phyloP scores from a whole-genome alignment of 1,139 yeast species.

The Trichomonascaceae sp. region DNA sequence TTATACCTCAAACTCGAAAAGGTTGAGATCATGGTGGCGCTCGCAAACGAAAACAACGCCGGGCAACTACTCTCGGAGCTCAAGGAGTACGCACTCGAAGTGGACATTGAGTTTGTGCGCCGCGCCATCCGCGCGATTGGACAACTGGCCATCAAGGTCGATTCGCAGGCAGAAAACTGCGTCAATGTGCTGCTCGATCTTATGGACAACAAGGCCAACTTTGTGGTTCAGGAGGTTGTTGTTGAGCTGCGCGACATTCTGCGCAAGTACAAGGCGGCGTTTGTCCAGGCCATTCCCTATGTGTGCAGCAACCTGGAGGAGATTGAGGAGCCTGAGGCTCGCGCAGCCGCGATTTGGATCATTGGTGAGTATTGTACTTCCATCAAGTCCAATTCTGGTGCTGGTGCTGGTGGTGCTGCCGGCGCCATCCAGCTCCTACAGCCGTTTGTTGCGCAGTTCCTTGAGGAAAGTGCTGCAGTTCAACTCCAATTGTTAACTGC shows the following conservation, averaged over 20 bases:
- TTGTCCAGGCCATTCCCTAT: slow-evolving; percentile 58
- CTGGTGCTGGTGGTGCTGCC: slow-evolving; percentile 51
- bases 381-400: no score
- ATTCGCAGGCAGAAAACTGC: slow-evolving; percentile 48
- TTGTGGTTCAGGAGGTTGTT: slow-evolving; percentile 68
- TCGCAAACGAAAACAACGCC: slow-evolving; percentile 62
- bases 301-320: slow-evolving; percentile 48
- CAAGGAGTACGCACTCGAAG: slow-evolving; percentile 86
- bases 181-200: slow-evolving; percentile 64
- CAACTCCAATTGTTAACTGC: slow-evolving; percentile 71
- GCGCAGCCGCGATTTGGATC: slow-evolving; percentile 76
- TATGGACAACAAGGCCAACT: slow-evolving; percentile 63
- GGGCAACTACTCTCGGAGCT: slow-evolving; percentile 67
- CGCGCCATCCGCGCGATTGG: slow-evolving; percentile 77
- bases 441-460: slow-evolving; percentile 42
- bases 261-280: slow-evolving; percentile 57
- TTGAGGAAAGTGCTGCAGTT: slow-evolving; percentile 59
- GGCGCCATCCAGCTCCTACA: slow-evolving; percentile 27
- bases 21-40: slow-evolving; percentile 75
- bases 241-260: slow-evolving; percentile 63
- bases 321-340: slow-evolving; percentile 47
- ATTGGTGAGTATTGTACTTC: slow-evolving; percentile 53
- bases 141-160: slow-evolving; percentile 74
- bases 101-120: slow-evolving; percentile 78
- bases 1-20: slow-evolving; percentile 85